Base-by-base conservation (phyloP, 1,284 basidiomycete species). In the Malassezia sympodialis region DNA sequence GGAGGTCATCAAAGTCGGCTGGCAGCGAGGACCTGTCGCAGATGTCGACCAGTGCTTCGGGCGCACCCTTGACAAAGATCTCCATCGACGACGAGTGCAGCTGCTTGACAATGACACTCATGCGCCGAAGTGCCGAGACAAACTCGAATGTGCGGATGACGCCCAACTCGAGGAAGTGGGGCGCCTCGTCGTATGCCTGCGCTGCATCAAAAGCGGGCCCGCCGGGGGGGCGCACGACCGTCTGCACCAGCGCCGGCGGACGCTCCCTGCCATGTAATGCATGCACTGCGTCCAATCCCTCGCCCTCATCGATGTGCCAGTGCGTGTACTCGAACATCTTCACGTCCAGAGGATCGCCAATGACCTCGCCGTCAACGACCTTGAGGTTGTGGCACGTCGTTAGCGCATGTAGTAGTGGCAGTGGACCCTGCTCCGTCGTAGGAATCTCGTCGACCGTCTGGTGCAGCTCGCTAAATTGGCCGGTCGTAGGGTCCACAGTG, bases 61-160 rank as follows among this genome's bases (percentile, higher is more conserved):
- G 94, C 1, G 94, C 94, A 21, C 94, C 94, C 75, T 99, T 99
- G 72, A 93, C 91, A 74, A 96, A 98, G 8, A 96, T 81, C 73
- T 98, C 93, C 88, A 98, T 96, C 72, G 87, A 89, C 42, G 78
- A 83, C 61, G 90, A 91, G 76, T 88, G 94, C 55, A 98, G 81
- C 49, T 88, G 81, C 76, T 96, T 98, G 67, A 96, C 93, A 53
- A 99, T 83, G 26, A 98, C 94, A 61, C 90, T 94, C 94, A 98
- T 99, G 49, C 94, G 79, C 31, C 94, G 82, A 19, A 98, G 80
- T 5, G 87, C 79, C 1, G 91, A 96, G 3, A 93, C 88, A 71
- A 99, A 99, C 72, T 99, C 94, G 68, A 94, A 99, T 1, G 88
- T 90, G 34, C 91, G 81, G 57, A 99, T 88, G 26, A 98, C 93